Base-by-base conservation (phyloP, 2,329 filamentous ascomycete species). In the Fusarium mexicanum region DNA sequence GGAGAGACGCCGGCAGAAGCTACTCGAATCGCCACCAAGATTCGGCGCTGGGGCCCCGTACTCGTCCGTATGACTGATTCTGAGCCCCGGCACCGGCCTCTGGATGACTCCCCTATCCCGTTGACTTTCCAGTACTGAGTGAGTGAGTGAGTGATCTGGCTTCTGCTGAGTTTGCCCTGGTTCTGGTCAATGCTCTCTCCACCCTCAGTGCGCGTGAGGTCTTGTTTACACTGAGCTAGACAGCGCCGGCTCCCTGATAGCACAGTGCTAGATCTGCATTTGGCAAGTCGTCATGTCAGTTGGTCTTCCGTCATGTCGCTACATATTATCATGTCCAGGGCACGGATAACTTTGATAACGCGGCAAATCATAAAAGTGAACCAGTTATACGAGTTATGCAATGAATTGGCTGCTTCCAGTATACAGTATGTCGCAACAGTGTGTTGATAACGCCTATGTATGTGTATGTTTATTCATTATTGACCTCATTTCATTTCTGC, bases 11-110 rank as follows among this genome's bases (percentile, higher is more conserved):
- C 60, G 72, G 61, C 47, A 61, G 76, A 77, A 77, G 66, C 61
- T 76, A 71, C 76, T 78, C 67, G 76, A 77, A 78, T 41, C 48
- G 47, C 62, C 69, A 63, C 76, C 72, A 47, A 76, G 38, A 53
- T 64, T 73, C 67, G 69, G 64, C 54, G 64, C 62, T 63, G 61
- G 61, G 59, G 54, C 61, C 72, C 69, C 72, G 76, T 78, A 76
- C 70, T 70, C 68, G 26, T 48, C 65, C 61, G 70, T 65, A 63
- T 64, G 69, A 72, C 65, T 72, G 71, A 69, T 51, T 41, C 46
- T 62, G 63, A 48, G 47, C 61, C 55, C 71, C 72, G 72, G 72
- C 71, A 74, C 72, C 72, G 72, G 72, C 69, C 62, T 33, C 71
- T 71, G 61, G 68, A 62, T 74, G 72, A 74, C 72, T 74, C 71